These are phyloP conservation scores for Cenchrus fungigraminus DNA, from an alignment of 176 grass and related monocot species.

Conservation along the genomic window DNA sequence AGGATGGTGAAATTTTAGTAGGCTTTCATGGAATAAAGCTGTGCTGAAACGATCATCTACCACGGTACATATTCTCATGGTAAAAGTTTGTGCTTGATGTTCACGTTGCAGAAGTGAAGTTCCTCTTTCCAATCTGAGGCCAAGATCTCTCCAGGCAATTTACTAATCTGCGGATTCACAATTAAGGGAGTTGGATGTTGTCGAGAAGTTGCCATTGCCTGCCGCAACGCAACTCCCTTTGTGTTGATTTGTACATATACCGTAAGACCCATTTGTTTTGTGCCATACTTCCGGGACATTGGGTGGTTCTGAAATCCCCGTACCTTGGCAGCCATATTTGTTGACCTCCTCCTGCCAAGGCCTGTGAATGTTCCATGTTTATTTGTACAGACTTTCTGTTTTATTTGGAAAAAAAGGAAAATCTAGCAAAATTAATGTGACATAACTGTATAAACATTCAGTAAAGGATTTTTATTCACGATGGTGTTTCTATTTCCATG, in stretches of 20 bases:
- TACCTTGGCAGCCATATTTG: constrained; percentile 78
- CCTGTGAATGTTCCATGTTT: constrained; percentile 74
- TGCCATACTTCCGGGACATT: constrained; percentile 68
- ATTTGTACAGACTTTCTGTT: constrained; percentile 86
- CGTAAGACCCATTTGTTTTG: constrained; percentile 83
- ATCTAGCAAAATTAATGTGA: constrained; percentile 58
- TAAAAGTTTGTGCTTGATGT: constrained; percentile 47
- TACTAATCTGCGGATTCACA: constrained; percentile 61
- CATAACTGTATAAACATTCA: constrained; percentile 65
- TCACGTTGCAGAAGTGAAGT: constrained; percentile 41
- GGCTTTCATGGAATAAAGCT: constrained; percentile 60
- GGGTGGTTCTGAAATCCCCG: constrained; percentile 52
- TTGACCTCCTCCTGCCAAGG: constrained; percentile 66
- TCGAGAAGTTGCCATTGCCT: constrained; percentile 65
- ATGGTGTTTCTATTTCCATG: not conserved
- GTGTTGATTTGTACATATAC: constrained; percentile 78
- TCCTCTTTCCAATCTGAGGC: constrained; percentile 51
- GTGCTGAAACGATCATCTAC: constrained; percentile 36
- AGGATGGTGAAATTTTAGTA: constrained; percentile 58
- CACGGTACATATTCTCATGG: constrained; percentile 62
- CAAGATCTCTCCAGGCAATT: constrained; percentile 56
- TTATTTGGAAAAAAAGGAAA: constrained; percentile 54
- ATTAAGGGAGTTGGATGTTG: constrained; percentile 51
- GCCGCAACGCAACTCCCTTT: constrained; percentile 49
- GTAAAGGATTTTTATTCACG: constrained; percentile 52